Conservation (phyloP, 129 eudicot genomes). For the Flaveria trinervia region DNA sequence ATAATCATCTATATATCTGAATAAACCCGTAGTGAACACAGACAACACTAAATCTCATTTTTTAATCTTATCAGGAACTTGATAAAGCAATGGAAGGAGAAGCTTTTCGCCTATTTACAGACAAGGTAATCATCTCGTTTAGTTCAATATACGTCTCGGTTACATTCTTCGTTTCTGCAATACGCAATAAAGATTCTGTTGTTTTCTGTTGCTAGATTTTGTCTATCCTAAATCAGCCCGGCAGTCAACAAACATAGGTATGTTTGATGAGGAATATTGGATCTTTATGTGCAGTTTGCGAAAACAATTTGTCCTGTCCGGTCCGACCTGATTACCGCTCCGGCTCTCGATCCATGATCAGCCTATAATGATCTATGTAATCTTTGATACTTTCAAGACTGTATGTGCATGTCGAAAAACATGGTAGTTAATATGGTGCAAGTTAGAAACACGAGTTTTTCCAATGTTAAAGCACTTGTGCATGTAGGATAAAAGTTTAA, state of each 20-base stretch:
- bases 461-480: neutral
- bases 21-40: neutral
- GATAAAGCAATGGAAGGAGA: slow-evolving; percentile 76
- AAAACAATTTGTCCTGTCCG: neutral
- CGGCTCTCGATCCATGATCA: neutral
- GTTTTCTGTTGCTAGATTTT: slow-evolving; percentile 42
- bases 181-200: slow-evolving; percentile 13
- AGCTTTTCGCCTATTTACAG: slow-evolving; percentile 56
- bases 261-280: slow-evolving; percentile 12
- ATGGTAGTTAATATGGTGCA: neutral
- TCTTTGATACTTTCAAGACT: neutral
- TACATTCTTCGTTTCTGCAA: neutral
- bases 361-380: slow-evolving; percentile 15
- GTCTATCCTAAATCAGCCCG: slow-evolving; percentile 28
- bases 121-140: slow-evolving; percentile 52
- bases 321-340: neutral
- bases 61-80: slow-evolving; percentile 50
- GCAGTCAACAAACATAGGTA: slow-evolving; percentile 4
- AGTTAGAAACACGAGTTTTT: neutral
- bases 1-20: neutral
- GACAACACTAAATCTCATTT: slow-evolving; percentile 4
- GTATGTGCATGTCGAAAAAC: neutral
- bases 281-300: slow-evolving; percentile 6
- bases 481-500: neutral
- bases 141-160: neutral